Base-by-base conservation (phyloP, 2,329 filamentous ascomycete species). In the Scopulariopsis brevicaulis region DNA sequence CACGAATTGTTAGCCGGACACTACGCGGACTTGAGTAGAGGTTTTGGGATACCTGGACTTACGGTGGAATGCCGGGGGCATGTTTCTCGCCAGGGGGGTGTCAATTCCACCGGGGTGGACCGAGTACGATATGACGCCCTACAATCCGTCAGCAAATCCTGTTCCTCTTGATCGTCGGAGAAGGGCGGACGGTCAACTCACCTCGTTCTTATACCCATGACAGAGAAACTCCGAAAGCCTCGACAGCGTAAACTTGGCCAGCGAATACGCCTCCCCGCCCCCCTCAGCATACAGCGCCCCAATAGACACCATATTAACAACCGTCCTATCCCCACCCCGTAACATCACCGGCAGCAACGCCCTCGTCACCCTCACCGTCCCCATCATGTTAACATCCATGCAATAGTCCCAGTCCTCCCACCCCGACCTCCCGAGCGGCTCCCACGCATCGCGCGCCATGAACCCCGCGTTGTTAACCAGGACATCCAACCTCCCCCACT, bases 321-420 rank as follows among this genome's bases (percentile, higher is more conserved):
- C 67, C 15, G 55, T 75, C 64, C 74, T 75, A 46, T 63, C 59
- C 0, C 57, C 37, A 7, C 62, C 67, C 28, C 67, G 62, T 4
- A 76, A 62, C 43, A 81, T 60, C 35, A 77, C 56, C 0, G 78
- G 76, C 22, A 83, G 66, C 61, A 83, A 80, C 1, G 73, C 70
- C 15, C 69, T 67, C 1, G 73, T 71, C 28, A 74, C 64, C n/a
- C 78, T 69, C 51, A 77, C 77, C 0, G 71, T 66, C 0, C 79
- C 79, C 52, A 73, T 76, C 24, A 81, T 63, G 59, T 82, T 82
- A 57, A 80, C 73, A 50, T 79, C 74, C 64, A 73, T 77, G 34
- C 72, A 71, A 28, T 63, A 63, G 72, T 74, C 77, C 70, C 76
- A 81, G 20, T 73, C 72, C 1, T 68, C 64, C 10, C 68, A 64